Evolutionary conservation across 2,329 filamentous ascomycete species (phyloP).

Genomic region (Ascosphaera pollenicola): DNA sequence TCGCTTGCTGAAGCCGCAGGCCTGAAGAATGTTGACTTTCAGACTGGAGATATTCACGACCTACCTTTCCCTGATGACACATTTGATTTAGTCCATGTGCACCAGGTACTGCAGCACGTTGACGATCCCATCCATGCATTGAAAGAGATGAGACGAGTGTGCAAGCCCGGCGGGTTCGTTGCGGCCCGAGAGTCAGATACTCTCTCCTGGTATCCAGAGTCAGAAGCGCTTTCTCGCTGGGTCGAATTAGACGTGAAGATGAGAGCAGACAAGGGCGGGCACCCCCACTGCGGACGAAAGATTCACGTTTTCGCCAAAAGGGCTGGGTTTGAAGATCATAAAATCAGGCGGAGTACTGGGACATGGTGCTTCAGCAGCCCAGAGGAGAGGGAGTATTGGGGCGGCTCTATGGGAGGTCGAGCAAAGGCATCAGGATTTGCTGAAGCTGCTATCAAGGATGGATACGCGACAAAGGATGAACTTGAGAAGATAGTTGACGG

Average conservation of each 20-base stretch:
- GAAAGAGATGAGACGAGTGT: conserved; percentile 31
- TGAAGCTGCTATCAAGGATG: conserved; percentile 10
- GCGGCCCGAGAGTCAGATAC: conserved; percentile 21
- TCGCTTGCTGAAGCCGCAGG: conserved; percentile 10
- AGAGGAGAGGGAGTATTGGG: conserved; percentile 15
- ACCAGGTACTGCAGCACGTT: conserved; percentile 37
- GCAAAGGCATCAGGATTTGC: conserved; percentile 11
- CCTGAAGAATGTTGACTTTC: conserved; percentile 15
- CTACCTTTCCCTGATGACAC: conserved; percentile 23
- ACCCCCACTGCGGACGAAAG: conserved; percentile 2
- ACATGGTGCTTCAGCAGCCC: conserved; percentile 15
- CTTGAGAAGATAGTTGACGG: conserved; percentile 13
- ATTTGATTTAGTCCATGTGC: conserved; percentile 38
- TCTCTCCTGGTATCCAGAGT: conserved; percentile 13
- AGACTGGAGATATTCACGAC: conserved; percentile 18
- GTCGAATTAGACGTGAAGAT: not conserved
- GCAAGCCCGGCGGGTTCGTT: conserved; percentile 30
- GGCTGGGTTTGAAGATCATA: conserved; percentile 12
- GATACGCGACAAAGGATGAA: conserved; percentile 12
- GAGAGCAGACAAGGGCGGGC: conserved; percentile 1
- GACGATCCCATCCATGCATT: conserved; percentile 27
- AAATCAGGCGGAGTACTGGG: conserved; percentile 12
- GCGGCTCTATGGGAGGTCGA: conserved; percentile 14
- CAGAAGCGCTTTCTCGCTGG: conserved; percentile 1
- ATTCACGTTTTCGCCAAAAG: conserved; percentile 16